Percentiles rank a stretch among this genome's conserved stretches.
Conservation (phyloP, 257 asterid genomes). For the Fraxinus anomala region DNA sequence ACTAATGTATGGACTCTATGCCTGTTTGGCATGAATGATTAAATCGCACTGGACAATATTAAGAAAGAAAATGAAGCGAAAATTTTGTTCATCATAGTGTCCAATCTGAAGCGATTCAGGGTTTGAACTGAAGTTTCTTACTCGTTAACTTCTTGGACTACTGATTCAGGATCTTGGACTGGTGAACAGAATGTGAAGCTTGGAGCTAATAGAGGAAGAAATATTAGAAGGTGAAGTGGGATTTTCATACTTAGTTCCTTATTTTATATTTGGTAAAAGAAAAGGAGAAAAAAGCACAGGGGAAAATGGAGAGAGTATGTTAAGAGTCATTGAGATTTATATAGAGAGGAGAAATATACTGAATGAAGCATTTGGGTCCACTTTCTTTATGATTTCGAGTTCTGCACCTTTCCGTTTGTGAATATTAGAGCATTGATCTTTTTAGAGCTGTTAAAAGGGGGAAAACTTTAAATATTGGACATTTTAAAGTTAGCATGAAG, state of each 20-base stretch:
- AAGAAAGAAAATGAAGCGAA: not conserved
- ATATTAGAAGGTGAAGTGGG: conserved; percentile 35
- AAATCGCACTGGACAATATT: not conserved
- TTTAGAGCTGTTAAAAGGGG: not conserved
- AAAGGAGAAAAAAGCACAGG: conserved; percentile 3
- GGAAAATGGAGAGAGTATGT: not conserved
- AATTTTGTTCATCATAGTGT: not conserved
- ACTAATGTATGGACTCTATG: not conserved
- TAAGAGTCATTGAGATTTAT: conserved; percentile 30
- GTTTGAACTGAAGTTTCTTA: conserved; percentile 32
- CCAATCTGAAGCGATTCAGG: not conserved
- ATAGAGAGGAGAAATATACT: conserved; percentile 21
- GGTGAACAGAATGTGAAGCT: conserved; percentile 49
- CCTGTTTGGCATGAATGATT: not conserved
- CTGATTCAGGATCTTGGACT: conserved; percentile 66
- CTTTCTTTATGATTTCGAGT: conserved; percentile 27
- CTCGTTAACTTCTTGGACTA: conserved; percentile 74
- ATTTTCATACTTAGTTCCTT: conserved; percentile 39
- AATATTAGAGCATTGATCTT: conserved; percentile 13
- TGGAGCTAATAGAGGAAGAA: conserved; percentile 36
- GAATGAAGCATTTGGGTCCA: conserved; percentile 42
- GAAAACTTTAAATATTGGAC: conserved; percentile 1
- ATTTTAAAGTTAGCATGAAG: not conserved
- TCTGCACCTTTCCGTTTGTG: conserved; percentile 17
- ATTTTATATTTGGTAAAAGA: not conserved